A percentile compares a stretch with the other conserved stretches of the same genome.
These are phyloP conservation scores for Tricholoma flavovirens DNA, from an alignment of 768 basidiomycete species.

Conservation along the genomic window DNA sequence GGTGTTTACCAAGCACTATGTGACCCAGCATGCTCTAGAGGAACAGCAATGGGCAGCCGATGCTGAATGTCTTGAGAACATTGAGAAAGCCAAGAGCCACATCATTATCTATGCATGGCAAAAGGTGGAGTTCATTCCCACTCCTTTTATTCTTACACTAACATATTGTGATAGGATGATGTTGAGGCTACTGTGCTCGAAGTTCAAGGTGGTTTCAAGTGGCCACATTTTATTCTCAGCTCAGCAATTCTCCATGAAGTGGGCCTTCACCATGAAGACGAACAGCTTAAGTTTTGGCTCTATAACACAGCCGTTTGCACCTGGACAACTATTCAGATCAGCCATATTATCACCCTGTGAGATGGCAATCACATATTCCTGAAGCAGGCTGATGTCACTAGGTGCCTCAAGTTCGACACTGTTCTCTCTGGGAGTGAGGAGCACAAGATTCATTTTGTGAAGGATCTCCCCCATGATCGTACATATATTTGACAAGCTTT, in stretches of 20 bases:
- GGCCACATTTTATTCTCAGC: not conserved
- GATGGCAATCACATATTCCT: slow-evolving; percentile 4
- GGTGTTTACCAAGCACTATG: not conserved
- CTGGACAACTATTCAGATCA: not conserved
- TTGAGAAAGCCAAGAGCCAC: not conserved
- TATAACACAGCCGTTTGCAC: slow-evolving; percentile 1
- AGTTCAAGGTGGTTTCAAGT: not conserved
- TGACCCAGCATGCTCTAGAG: not conserved
- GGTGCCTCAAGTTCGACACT: not conserved
- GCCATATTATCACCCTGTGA: not conserved
- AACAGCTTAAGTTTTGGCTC: not conserved
- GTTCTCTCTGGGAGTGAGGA: not conserved
- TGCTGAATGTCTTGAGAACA: not conserved
- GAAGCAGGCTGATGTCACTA: not conserved
- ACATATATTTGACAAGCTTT: not conserved
- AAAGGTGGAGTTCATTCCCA: not conserved
- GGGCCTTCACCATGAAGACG: not conserved
- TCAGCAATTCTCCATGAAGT: not conserved
- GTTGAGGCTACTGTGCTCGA: not conserved
- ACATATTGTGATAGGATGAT: not conserved
- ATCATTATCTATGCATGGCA: not conserved
- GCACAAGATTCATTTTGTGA: not conserved
- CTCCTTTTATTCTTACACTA: not conserved
- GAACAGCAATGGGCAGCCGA: not conserved
- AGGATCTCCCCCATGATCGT: not conserved